A percentile compares a stretch with the other conserved stretches of the same genome.
These are phyloP conservation scores for Bipolaris cookei DNA, from an alignment of 2,329 filamentous ascomycete genomes.

Conservation along the genomic window DNA sequence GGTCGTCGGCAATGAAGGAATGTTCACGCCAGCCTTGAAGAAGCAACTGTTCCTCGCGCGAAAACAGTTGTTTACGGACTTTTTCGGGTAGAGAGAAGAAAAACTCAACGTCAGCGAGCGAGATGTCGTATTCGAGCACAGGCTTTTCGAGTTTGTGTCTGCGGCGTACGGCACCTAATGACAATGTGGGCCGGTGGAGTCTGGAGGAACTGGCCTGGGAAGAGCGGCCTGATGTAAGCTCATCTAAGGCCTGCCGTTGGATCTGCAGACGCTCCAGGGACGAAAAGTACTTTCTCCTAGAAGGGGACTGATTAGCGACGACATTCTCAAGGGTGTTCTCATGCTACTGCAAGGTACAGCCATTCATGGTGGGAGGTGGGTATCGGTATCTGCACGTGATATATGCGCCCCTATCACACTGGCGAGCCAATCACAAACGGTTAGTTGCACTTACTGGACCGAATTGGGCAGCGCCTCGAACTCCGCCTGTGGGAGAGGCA, in stretches of 20 bases:
- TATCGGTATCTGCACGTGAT: constrained; percentile 35
- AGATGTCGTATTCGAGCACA: constrained; percentile 44
- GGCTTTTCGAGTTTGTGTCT: constrained; percentile 45
- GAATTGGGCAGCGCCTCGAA: constrained; percentile 52
- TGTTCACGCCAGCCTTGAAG: constrained; percentile 52
- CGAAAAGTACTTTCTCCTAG: constrained; percentile 71
- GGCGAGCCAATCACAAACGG: constrained; percentile 21
- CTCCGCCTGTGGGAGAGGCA: constrained; percentile 47
- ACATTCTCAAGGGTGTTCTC: constrained; percentile 13
- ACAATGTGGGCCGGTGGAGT: constrained; percentile 28
- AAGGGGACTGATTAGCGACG: constrained; percentile 31
- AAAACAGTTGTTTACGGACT: constrained; percentile 72
- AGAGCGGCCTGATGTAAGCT: constrained; percentile 33
- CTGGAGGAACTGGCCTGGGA: constrained; percentile 31
- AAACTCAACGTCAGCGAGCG: constrained; percentile 68
- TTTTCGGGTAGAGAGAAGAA: constrained; percentile 75
- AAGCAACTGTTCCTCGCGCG: constrained; percentile 71
- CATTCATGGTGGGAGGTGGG: constrained; percentile 23
- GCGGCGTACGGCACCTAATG: constrained; percentile 31
- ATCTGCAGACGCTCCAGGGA: constrained; percentile 73
- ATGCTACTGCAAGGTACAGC: constrained; percentile 40
- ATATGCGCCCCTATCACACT: constrained; percentile 30
- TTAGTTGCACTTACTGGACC: constrained; percentile 50
- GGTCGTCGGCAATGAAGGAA: constrained; percentile 20
- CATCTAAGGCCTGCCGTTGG: constrained; percentile 55